phyloP scores from a whole-genome alignment of 805 yeast genomes.

The Wickerhamomyces ciferrii region DNA sequence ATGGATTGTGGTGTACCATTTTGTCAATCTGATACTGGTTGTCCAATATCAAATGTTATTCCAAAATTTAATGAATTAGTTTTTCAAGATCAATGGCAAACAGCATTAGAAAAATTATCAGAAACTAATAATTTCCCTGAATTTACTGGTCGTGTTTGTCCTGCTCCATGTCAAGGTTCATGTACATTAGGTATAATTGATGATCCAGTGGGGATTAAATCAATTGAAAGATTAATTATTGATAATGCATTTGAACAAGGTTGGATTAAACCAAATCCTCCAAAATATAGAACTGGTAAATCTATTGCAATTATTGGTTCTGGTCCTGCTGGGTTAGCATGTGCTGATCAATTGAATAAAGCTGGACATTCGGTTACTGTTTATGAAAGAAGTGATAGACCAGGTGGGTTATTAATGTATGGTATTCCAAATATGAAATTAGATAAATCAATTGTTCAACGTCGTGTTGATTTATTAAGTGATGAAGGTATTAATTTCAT shows the following conservation, averaged over 20 bases:
- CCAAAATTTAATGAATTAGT: conserved; percentile 98
- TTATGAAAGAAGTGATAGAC: conserved; percentile 90
- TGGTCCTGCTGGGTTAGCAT: conserved; percentile 95
- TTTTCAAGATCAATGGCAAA: conserved; percentile 90
- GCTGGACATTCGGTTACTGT: conserved; percentile 94
- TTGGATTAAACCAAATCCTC: conserved; percentile 87
- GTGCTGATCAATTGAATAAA: conserved; percentile 94
- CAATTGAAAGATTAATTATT: conserved; percentile 92
- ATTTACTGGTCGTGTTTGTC: conserved; percentile 96
- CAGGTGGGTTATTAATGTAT: conserved; percentile 96
- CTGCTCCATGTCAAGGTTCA: conserved; percentile 99
- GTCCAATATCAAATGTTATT: conserved; percentile 94
- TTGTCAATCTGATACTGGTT: conserved; percentile 97
- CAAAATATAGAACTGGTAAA: conserved; percentile 77
- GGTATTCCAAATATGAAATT: conserved; percentile 99
- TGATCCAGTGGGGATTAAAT: conserved; percentile 94
- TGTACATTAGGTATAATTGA: conserved; percentile 90
- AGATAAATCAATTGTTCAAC: conserved; percentile 86
- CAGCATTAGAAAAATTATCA: conserved; percentile 83
- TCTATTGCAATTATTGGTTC: conserved; percentile 87
- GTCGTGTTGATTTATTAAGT: conserved; percentile 85
- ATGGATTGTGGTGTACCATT: conserved; percentile 99
- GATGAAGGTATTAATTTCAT: conserved; percentile 87
- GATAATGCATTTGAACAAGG: conserved; percentile 96
- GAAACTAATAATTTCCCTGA: conserved; percentile 99